phyloP scores from a whole-genome alignment of 2,329 filamentous ascomycete species.

The Aureobasidium zeae region DNA sequence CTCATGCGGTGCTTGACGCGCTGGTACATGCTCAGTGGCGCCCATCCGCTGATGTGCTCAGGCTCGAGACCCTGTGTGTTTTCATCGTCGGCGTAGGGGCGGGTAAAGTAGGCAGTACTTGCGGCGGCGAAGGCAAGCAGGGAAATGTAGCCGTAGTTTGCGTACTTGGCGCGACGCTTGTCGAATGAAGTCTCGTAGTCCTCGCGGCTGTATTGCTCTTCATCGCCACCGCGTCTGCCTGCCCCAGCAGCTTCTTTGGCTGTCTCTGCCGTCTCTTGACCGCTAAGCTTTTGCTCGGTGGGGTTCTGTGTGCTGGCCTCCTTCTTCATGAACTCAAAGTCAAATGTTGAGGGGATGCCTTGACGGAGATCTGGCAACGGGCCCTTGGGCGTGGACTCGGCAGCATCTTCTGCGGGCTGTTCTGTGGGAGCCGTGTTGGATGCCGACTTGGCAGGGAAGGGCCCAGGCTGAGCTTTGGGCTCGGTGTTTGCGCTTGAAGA shows the following conservation, averaged over 20 bases:
- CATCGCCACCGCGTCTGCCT: slow-evolving; percentile 24
- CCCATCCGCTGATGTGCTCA: slow-evolving; percentile 74
- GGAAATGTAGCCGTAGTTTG: slow-evolving; percentile 62
- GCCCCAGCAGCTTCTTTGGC: slow-evolving; percentile 17
- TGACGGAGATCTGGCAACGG: slow-evolving; percentile 86
- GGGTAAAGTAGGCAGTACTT: slow-evolving; percentile 65
- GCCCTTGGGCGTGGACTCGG: slow-evolving; percentile 35
- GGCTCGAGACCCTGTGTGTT: slow-evolving; percentile 44
- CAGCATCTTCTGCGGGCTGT: slow-evolving; percentile 24
- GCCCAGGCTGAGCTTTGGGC: slow-evolving; percentile 23
- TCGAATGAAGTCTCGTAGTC: slow-evolving; percentile 89
- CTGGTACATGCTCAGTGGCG: slow-evolving; percentile 64
- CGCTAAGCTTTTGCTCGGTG: slow-evolving; percentile 20
- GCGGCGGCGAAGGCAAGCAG: slow-evolving; percentile 49
- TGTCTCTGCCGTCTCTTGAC: slow-evolving; percentile 22
- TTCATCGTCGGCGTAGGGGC: slow-evolving; percentile 73
- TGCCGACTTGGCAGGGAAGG: slow-evolving; percentile 2
- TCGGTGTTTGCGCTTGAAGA: slow-evolving; percentile 24
- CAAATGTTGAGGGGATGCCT: slow-evolving; percentile 85
- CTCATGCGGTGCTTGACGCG: slow-evolving; percentile 66
- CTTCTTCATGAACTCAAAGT: slow-evolving; percentile 55
- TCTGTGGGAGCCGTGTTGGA: slow-evolving; percentile 27
- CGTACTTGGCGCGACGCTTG: slow-evolving; percentile 64
- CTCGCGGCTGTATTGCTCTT: slow-evolving; percentile 59
- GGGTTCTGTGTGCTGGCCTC: slow-evolving; percentile 19